phyloP scores from a whole-genome alignment of 2,329 filamentous ascomycete genomes.

The Sarocladium oryzae region DNA sequence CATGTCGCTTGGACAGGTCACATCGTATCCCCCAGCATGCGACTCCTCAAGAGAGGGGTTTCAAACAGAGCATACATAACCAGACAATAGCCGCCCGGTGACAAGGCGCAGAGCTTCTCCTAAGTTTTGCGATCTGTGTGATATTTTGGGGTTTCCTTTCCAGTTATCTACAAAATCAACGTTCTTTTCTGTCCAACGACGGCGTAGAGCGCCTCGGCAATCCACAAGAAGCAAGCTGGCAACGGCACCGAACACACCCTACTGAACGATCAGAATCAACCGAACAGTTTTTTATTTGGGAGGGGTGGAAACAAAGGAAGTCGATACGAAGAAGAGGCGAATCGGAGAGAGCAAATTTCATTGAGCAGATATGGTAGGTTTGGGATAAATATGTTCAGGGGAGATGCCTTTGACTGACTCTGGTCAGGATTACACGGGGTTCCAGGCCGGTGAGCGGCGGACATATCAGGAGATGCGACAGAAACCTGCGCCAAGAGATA shows the following conservation, averaged over 20 bases:
- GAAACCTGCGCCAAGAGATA: constrained; percentile 43
- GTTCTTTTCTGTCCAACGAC: constrained; percentile 22
- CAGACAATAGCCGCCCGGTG: constrained; percentile 36
- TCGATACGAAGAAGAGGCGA: not conserved
- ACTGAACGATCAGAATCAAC: not conserved
- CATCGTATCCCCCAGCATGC: not conserved
- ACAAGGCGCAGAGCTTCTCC: constrained; percentile 26
- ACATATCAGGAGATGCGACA: constrained; percentile 46
- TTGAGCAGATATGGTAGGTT: constrained; percentile 28
- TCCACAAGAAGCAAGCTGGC: constrained; percentile 28
- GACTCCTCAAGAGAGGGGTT: not conserved
- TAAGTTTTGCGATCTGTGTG: constrained; percentile 32
- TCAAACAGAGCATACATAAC: constrained; percentile 37
- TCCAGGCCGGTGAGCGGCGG: constrained; percentile 28
- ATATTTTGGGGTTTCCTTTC: constrained; percentile 25
- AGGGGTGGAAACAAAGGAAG: not conserved
- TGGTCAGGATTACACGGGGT: constrained; percentile 29
- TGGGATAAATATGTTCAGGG: not conserved
- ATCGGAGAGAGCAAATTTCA: not conserved
- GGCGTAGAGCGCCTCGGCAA: constrained; percentile 10
- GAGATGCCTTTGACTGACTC: not conserved
- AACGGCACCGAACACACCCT: constrained; percentile 24
- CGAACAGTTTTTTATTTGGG: not conserved
- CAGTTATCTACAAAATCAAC: constrained; percentile 8
- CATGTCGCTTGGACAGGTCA: constrained; percentile 10